Percentiles rank a stretch among this genome's conserved stretches.
phyloP scores from a whole-genome alignment of 1,284 basidiomycete genomes.

The Takashimella tepidaria region DNA sequence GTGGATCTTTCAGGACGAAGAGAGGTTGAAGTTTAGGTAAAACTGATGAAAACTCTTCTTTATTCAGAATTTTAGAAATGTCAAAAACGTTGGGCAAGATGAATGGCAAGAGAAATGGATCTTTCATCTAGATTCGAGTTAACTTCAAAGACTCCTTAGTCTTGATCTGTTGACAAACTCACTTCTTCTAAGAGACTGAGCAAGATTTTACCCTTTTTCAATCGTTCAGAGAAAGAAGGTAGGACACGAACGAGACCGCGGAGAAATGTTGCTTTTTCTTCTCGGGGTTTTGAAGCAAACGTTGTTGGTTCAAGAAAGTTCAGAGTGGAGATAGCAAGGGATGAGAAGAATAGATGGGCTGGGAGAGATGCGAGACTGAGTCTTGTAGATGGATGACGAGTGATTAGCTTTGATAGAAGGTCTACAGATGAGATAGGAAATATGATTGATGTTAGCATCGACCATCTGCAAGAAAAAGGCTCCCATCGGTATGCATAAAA shows the following conservation, averaged over 20 bases:
- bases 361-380: conserved; percentile 74
- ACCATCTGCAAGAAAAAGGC: too few relatives aligned
- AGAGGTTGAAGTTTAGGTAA: conserved; percentile 85
- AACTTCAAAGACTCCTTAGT: background rate
- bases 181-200: conserved; percentile 92
- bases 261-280: conserved; percentile 95
- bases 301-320: conserved; percentile 94
- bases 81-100: conserved; percentile 97
- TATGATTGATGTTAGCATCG: too few relatives aligned
- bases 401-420: conserved; percentile 70
- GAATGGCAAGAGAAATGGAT: conserved; percentile 82
- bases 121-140: conserved; percentile 92
- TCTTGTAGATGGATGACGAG: conserved; percentile 66
- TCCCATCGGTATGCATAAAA: too few relatives aligned
- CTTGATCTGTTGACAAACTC: conserved; percentile 18
- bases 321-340: conserved; percentile 91
- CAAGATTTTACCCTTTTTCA: conserved; percentile 85
- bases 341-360: conserved; percentile 85
- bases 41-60: conserved; percentile 72
- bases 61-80: conserved; percentile 72
- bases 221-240: conserved; percentile 77
- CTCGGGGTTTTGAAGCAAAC: conserved; percentile 86
- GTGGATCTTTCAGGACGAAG: conserved; percentile 88
- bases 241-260: conserved; percentile 81
- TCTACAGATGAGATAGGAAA: conserved; percentile 49